Evolutionary conservation across 192 early-diverging fungal species (phyloP), one percentile per base, ranked within the genome.

Genomic region (Coemansia javaensis): DNA sequence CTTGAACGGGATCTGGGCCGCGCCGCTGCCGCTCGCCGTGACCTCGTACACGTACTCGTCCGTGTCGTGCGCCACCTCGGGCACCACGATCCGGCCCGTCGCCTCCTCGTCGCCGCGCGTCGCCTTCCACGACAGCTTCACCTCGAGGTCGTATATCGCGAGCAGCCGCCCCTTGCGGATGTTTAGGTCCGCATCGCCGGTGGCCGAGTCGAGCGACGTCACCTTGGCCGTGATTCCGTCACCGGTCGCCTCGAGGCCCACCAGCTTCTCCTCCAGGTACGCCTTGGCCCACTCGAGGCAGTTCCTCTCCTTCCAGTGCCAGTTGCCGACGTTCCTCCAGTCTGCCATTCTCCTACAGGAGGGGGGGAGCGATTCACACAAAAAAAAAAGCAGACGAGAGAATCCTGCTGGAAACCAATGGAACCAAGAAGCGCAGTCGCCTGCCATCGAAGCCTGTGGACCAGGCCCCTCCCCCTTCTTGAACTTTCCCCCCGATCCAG

Each of bases 161-260:
- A 98, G 91, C 31, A 98, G 75, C 63, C 91, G 90, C 25, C 93
- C 93, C 67, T 98, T 98, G 53, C 95, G 82, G 73, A 93, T 89
- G 75, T 93, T 95, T 53, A 98, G 73, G 37, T 96, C 90, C 8
- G 82, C 88, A 68, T 98, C 95, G 25, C 95, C 95, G 5, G 57
- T 78, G 20, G 93, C 80, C 2, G 79, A 75, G 43, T 70, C 58
- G 15, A 96, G 74, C 13, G 56, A 56, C 14, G 37, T 48, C 17
- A 82, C 75, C 24, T 73, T 69, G 12, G 84, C 81, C 20, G 56
- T 77, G 20, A 77, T 60, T 13, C 81, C 88, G 18, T 77, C 39
- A 25, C 16, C 77, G 25, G 79, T 77, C 4, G 64, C 77, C 12
- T 68, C 34, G 13, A 84, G 44, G 39, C 78, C 79, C 18, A 54